phyloP scores from a whole-genome alignment of 768 basidiomycete genomes.

The Strobilomyces echinocephalus region DNA sequence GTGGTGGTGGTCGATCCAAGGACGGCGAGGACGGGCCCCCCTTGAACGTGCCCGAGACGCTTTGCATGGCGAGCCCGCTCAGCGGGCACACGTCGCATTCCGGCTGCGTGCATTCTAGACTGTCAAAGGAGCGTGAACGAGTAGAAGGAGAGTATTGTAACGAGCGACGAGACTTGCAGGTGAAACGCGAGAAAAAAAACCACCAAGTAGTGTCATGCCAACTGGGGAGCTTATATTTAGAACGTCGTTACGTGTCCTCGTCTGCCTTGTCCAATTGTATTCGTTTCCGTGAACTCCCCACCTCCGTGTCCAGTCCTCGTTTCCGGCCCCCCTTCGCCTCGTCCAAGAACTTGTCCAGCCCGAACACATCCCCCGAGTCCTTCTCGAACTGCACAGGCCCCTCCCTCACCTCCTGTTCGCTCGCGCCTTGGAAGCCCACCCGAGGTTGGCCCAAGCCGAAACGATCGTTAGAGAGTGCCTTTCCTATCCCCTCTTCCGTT shows the following conservation, averaged over 20 bases:
- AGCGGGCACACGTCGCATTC: constrained; percentile 24
- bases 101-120: constrained; percentile 23
- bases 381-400: constrained; percentile 99
- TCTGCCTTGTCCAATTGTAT: constrained; percentile 62
- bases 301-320: constrained; percentile 74
- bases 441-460: constrained; percentile 83
- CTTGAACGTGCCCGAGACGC: constrained; percentile 26
- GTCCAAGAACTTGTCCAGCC: constrained; percentile 94
- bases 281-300: constrained; percentile 64
- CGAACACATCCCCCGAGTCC: constrained; percentile 95
- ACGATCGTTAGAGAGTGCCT: constrained; percentile 88
- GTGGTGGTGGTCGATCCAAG: constrained; percentile 4
- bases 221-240: not conserved
- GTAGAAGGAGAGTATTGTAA: constrained; percentile 3
- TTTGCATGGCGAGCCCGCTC: constrained; percentile 33
- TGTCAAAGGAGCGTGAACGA: constrained; percentile 16
- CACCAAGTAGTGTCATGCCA: constrained; percentile 14
- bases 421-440: constrained; percentile 89
- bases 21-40: not conserved
- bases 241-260: constrained; percentile 25
- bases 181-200: constrained; percentile 3
- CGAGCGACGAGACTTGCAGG: not conserved
- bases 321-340: constrained; percentile 96
- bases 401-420: constrained; percentile 76
- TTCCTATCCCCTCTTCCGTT: constrained; percentile 90